phyloP scores from a whole-genome alignment of 1,284 basidiomycete species.

The Ustilago cynodontis region DNA sequence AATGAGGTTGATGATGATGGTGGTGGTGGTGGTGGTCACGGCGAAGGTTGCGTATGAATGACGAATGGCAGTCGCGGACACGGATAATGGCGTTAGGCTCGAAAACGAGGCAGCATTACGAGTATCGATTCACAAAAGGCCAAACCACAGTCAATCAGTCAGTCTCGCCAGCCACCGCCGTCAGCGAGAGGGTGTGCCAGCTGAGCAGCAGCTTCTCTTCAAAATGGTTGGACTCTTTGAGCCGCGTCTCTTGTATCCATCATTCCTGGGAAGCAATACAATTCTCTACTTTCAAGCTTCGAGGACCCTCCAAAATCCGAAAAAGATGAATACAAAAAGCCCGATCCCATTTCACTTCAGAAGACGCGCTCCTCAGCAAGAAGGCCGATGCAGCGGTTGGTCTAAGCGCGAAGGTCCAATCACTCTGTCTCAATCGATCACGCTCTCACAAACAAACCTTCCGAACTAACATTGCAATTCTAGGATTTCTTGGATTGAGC shows the following conservation, averaged over 20 bases:
- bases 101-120: conserved; percentile 3
- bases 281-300: not conserved
- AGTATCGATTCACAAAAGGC: not conserved
- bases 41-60: not conserved
- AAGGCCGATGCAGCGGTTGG: not conserved
- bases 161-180: conserved; percentile 15
- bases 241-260: conserved; percentile 8
- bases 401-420: conserved; percentile 13
- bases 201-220: too few relatives aligned
- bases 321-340: conserved; percentile 10
- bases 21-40: not conserved
- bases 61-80: conserved; percentile 8
- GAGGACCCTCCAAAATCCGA: not conserved
- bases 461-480: conserved; percentile 18
- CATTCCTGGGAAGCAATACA: not conserved
- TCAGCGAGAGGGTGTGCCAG: not conserved
- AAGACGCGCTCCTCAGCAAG: not conserved
- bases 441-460: not conserved
- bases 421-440: not conserved
- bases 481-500: not conserved
- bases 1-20: not conserved
- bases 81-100: conserved; percentile 15
- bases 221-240: too few relatives aligned
- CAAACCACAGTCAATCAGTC: conserved; percentile 5
- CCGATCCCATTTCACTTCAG: not conserved